Percentiles rank a stretch among this genome's conserved stretches.
Evolutionary conservation across 352 stramenopile species (phyloP).

Genomic region (Globisporangium cystogenes): DNA sequence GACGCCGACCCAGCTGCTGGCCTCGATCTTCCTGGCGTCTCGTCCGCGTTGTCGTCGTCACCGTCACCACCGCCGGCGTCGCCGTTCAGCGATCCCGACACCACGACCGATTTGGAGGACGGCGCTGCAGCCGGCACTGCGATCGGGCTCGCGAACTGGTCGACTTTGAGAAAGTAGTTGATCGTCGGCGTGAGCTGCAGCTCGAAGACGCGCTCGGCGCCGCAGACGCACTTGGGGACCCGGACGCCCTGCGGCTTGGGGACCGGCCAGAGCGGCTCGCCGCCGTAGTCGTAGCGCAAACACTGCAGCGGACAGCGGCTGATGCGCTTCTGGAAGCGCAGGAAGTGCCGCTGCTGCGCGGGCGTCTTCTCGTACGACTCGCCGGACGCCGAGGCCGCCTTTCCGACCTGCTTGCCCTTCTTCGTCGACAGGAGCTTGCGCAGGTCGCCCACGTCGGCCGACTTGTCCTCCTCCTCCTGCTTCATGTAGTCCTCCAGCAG

Average conservation of each 20-base stretch:
- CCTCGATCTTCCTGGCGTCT: not conserved
- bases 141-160: conserved; percentile 35
- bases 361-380: conserved; percentile 84
- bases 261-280: conserved; percentile 75
- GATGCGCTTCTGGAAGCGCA: conserved; percentile 86
- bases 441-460: conserved; percentile 49
- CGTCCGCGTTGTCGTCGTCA: not conserved
- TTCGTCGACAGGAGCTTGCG: conserved; percentile 55
- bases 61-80: not conserved
- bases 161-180: conserved; percentile 84
- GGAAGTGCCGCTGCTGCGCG: conserved; percentile 61
- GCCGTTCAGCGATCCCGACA: not conserved
- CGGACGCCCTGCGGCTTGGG: conserved; percentile 40
- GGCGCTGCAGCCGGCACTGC: conserved; percentile 9
- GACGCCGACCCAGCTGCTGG: no score
- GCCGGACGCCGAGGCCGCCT: conserved; percentile 18
- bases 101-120: not conserved
- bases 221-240: conserved; percentile 52
- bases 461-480: conserved; percentile 76
- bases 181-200: conserved; percentile 80
- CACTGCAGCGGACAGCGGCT: conserved; percentile 70
- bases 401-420: conserved; percentile 20
- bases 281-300: conserved; percentile 82
- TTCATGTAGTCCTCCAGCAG: conserved; percentile 78
- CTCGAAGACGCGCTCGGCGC: conserved; percentile 66